Base-by-base conservation (phyloP, 108 stramenopile species). In the Nitzschia sp. region DNA sequence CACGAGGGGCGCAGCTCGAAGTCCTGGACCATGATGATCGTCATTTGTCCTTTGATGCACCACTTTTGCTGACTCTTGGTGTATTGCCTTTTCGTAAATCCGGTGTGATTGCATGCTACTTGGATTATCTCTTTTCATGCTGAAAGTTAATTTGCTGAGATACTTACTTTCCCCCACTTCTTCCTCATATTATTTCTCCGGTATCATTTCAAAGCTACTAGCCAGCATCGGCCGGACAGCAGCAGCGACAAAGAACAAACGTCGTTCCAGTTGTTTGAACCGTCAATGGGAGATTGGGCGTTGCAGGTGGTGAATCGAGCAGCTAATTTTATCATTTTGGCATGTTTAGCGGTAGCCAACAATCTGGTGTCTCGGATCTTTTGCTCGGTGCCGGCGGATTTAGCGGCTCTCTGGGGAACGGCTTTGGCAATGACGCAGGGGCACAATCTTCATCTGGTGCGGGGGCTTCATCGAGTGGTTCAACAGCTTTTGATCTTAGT, bases 401-500 rank as follows among this genome's bases (percentile, higher is more conserved):
- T 36, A 59, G 54, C 33, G 60, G 75, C 53, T 70, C 76, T 46
- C 27, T 80, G 72, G 83, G 71, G 59, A 85, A 78, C 36, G 79
- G 80, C 30, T 77, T 76, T 58, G 80, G 79, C 33, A 77, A 63
- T 58, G 74, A 76, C 27, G 72, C 61, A n/a, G 67, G 30, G n/a
- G 46, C 78, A 28, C 54, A 62, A 36, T 66, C 65, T 48, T 61
- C 80, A 62, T 56, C 78, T 30, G 66, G 54, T 54, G 72, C 66
- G 46, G 67, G 70, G 64, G 71, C 58, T 34, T 57, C 72, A 63
- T 36, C 76, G 28, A 64, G 38, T 34, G 76, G 63, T n/a, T 70
- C 48, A 23, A 65, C 60, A 4, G 66, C 87, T 28, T 91, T 93
- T 65, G 92, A 93, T 70, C 80, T 93, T 54, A 91, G 76, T 62